phyloP scores from a whole-genome alignment of 345 rosid species.

The Salix purpurea region DNA sequence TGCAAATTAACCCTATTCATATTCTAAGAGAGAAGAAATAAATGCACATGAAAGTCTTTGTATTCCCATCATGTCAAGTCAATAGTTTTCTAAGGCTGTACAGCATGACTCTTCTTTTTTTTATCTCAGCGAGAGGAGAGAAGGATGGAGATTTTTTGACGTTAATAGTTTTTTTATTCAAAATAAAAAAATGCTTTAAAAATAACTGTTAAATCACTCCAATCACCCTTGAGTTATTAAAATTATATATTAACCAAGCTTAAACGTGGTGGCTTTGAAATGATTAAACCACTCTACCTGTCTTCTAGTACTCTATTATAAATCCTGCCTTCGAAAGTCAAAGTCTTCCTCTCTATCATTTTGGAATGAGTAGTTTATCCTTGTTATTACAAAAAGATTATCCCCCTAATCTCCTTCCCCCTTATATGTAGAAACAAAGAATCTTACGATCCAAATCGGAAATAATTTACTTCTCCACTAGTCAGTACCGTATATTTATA shows the following conservation, averaged over 20 bases:
- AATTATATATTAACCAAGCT: not conserved
- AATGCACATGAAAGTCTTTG: not conserved
- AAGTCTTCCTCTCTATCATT: constrained; percentile 10
- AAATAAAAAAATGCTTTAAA: no score
- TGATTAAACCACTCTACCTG: not conserved
- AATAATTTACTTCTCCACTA: not conserved
- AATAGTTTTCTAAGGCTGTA: not conserved
- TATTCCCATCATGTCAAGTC: not conserved
- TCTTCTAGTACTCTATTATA: not conserved
- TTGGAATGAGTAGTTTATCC: constrained; percentile 1
- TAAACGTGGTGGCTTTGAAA: not conserved
- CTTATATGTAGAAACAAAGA: not conserved
- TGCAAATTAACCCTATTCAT: not conserved
- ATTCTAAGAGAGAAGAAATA: no score
- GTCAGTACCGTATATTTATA: not conserved
- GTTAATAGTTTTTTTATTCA: no score
- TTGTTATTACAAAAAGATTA: not conserved
- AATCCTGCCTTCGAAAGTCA: constrained; percentile 4
- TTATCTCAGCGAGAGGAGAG: not conserved
- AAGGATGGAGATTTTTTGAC: no score
- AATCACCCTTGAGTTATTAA: not conserved
- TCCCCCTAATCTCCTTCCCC: not conserved
- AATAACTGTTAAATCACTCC: no score
- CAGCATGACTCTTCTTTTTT: not conserved
- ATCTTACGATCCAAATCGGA: constrained; percentile 1